Evolutionary conservation across 805 yeast genomes (phyloP).

Genomic region (Starmerella kuoi): DNA sequence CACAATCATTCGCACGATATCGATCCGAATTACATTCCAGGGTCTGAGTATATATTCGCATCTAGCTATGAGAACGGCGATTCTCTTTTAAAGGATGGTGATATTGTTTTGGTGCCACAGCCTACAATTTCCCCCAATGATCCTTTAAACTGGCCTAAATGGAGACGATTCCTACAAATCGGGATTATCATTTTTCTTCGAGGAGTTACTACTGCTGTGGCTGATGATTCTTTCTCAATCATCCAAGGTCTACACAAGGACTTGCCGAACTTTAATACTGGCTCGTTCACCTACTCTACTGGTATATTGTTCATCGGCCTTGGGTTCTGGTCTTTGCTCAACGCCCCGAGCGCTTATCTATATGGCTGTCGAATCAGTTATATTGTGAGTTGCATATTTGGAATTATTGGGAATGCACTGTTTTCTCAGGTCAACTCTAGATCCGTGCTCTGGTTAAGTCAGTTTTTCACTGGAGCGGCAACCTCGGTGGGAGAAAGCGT

Average conservation of each 20-base stretch:
- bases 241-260: slow-evolving; percentile 50
- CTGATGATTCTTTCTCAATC: slow-evolving; percentile 62
- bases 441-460: slow-evolving; percentile 59
- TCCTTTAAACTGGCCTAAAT: slow-evolving; percentile 48
- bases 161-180: slow-evolving; percentile 37
- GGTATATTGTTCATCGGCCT: slow-evolving; percentile 62
- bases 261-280: slow-evolving; percentile 48
- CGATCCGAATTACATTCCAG: slow-evolving; percentile 18
- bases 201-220: slow-evolving; percentile 39
- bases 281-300: slow-evolving; percentile 64
- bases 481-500: slow-evolving; percentile 69
- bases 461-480: slow-evolving; percentile 59
- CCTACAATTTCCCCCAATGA: slow-evolving; percentile 58
- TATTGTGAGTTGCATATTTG: slow-evolving; percentile 45
- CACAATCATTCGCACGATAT: too few relatives aligned
- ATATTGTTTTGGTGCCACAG: slow-evolving; percentile 46
- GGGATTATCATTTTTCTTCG: slow-evolving; percentile 29
- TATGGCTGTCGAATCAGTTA: slow-evolving; percentile 59
- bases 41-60: slow-evolving; percentile 29
- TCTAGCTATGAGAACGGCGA: slow-evolving; percentile 23
- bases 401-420: slow-evolving; percentile 57
- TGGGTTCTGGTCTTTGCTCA: slow-evolving; percentile 48
- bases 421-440: slow-evolving; percentile 44
- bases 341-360: slow-evolving; percentile 56
- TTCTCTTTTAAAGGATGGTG: slow-evolving; percentile 24